phyloP scores from a whole-genome alignment of 164 flowering plant species.

The Hamamelis virginiana region DNA sequence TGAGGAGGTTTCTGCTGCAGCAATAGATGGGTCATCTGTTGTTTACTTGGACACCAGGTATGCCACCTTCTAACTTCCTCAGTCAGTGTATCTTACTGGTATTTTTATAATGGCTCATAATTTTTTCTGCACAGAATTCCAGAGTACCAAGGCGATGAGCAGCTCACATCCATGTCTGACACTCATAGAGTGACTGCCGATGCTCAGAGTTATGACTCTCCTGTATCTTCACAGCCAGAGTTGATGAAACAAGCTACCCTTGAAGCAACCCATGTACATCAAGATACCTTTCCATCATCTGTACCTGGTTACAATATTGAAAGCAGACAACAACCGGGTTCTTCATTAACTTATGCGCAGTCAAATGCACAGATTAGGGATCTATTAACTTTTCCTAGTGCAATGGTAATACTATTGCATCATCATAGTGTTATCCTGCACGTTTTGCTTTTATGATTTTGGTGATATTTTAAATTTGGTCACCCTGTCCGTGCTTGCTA shows the following conservation, averaged over 20 bases:
- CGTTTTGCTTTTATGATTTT: background rate
- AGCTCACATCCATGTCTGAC: slow-evolving; percentile 38
- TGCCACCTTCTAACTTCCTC: background rate
- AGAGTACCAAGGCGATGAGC: slow-evolving; percentile 51
- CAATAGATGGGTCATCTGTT: slow-evolving; percentile 35
- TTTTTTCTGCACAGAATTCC: slow-evolving; percentile 41
- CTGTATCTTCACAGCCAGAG: slow-evolving; percentile 11
- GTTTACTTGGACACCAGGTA: slow-evolving; percentile 48
- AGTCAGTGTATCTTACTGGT: background rate
- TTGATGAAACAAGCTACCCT: background rate
- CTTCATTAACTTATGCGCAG: background rate
- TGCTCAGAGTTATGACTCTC: slow-evolving; percentile 19
- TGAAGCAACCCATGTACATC: slow-evolving; percentile 1
- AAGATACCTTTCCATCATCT: background rate
- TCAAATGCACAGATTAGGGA: background rate
- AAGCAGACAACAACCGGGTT: background rate
- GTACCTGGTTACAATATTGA: background rate
- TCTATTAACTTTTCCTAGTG: background rate
- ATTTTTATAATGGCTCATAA: background rate
- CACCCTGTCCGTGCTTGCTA: too few species aligned
- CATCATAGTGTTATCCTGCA: background rate
- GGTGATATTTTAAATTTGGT: background rate
- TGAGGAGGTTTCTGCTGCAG: slow-evolving; percentile 35
- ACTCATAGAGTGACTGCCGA: slow-evolving; percentile 32
- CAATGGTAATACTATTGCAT: slow-evolving; percentile 1